Conservation (phyloP, 164 flowering plant genomes). For the Dillenia suffruticosa region DNA sequence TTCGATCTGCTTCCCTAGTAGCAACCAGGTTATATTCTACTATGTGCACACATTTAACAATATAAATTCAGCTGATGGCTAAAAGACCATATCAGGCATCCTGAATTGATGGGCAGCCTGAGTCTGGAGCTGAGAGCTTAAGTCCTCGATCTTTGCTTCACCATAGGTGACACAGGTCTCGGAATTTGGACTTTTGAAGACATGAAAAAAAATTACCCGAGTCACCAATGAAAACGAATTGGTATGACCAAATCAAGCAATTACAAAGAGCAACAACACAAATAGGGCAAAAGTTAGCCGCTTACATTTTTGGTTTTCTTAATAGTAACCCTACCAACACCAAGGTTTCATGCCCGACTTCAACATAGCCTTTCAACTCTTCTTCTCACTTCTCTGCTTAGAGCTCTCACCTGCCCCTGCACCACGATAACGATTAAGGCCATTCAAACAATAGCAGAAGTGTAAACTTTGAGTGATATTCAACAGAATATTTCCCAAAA, state of each 20-base stretch:
- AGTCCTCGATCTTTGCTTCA: conserved; percentile 90
- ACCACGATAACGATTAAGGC: conserved; percentile 14
- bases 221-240: conserved; percentile 3
- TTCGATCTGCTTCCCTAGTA: too few species aligned
- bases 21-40: too few species aligned
- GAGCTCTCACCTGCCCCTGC: too few species aligned
- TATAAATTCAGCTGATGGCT: too few species aligned
- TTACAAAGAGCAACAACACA: background rate
- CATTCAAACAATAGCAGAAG: too few species aligned
- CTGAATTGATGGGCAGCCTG: conserved; percentile 96
- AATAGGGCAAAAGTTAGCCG: background rate
- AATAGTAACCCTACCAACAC: conserved; percentile 80
- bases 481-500: too few species aligned
- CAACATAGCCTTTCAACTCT: conserved; percentile 86
- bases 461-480: too few species aligned
- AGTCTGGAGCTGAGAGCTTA: conserved; percentile 87
- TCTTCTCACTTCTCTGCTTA: conserved; percentile 91
- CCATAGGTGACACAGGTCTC: conserved; percentile 85
- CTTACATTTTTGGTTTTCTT: conserved; percentile 79
- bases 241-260: background rate
- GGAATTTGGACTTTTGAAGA: conserved; percentile 87
- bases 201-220: conserved; percentile 80
- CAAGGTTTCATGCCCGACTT: conserved; percentile 88
- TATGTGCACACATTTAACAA: too few species aligned
- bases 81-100: conserved; percentile 44